Evolutionary conservation across 2,329 filamentous ascomycete genomes (phyloP).

Genomic region (Ophiostoma perfectum): DNA sequence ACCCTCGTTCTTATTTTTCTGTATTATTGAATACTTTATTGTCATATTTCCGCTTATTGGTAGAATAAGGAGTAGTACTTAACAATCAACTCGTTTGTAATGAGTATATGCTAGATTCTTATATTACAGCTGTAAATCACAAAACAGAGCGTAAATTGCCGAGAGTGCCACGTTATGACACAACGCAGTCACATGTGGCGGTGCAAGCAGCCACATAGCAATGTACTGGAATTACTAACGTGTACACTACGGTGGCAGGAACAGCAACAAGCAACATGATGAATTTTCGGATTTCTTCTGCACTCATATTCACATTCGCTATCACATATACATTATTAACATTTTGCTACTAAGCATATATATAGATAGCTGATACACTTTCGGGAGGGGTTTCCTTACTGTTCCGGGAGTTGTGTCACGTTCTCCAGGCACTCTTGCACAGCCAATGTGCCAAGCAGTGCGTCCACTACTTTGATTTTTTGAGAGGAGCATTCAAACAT

Average conservation of each 20-base stretch:
- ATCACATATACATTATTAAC: too few relatives aligned
- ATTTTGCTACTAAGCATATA: too few relatives aligned
- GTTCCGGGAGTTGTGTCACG: neutral
- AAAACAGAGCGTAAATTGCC: too few relatives aligned
- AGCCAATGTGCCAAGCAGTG: neutral
- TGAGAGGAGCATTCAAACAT: too few relatives aligned
- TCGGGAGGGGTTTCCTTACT: too few relatives aligned
- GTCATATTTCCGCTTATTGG: neutral
- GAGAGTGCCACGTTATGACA: neutral
- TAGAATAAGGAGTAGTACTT: neutral
- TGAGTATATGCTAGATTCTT: too few relatives aligned
- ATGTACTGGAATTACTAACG: neutral
- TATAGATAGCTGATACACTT: too few relatives aligned
- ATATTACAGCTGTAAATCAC: too few relatives aligned
- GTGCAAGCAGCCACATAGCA: neutral
- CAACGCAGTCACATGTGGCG: neutral
- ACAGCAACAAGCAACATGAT: too few relatives aligned
- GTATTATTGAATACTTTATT: neutral
- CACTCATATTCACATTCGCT: too few relatives aligned
- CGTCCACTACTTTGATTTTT: neutral
- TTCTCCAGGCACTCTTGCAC: neutral
- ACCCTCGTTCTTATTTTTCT: neutral
- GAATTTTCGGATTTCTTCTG: too few relatives aligned
- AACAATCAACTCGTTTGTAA: too few relatives aligned
- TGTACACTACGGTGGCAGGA: neutral